These are phyloP conservation scores for Rhodotorula sphaerocarpa DNA, from an alignment of 768 basidiomycete genomes.

Conservation along the genomic window DNA sequence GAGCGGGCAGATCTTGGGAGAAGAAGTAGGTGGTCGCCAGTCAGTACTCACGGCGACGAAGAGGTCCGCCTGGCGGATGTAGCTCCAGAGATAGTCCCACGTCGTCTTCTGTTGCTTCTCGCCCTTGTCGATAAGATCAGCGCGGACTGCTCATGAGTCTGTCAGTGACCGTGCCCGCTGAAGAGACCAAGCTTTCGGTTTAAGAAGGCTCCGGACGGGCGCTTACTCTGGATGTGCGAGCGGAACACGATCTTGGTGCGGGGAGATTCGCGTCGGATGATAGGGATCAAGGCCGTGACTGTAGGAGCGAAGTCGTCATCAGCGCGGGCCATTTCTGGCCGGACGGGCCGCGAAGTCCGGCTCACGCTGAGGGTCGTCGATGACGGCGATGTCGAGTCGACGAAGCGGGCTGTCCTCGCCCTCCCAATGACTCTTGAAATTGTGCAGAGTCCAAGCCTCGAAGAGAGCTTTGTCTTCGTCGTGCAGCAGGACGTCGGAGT, in stretches of 20 bases:
- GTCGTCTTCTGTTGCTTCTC: slow-evolving; percentile 82
- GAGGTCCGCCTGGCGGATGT: slow-evolving; percentile 77
- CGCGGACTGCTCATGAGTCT: slow-evolving; percentile 39
- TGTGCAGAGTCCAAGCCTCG: slow-evolving; percentile 63
- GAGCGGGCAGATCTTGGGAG: too few species aligned
- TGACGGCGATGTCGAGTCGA: slow-evolving; percentile 71
- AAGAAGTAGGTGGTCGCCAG: too few species aligned
- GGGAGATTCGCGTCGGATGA: slow-evolving; percentile 76
- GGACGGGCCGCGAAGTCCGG: not conserved
- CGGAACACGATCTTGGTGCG: slow-evolving; percentile 84
- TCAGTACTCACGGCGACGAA: slow-evolving; percentile 62
- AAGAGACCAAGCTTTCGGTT: not conserved
- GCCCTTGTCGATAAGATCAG: slow-evolving; percentile 70
- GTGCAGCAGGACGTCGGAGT: slow-evolving; percentile 66
- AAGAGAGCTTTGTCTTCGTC: slow-evolving; percentile 63
- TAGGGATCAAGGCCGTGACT: slow-evolving; percentile 82
- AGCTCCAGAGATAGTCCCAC: slow-evolving; percentile 92
- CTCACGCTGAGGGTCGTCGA: slow-evolving; percentile 52
- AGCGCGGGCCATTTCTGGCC: too few species aligned
- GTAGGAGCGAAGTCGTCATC: not conserved
- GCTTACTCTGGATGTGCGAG: slow-evolving; percentile 75
- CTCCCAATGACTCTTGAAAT: slow-evolving; percentile 73
- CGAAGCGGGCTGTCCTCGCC: slow-evolving; percentile 55
- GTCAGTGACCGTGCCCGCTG: slow-evolving; percentile 4
- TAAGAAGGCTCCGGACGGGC: slow-evolving; percentile 45